Conservation (phyloP, 164 flowering plant genomes). For the Vitis labrusca region DNA sequence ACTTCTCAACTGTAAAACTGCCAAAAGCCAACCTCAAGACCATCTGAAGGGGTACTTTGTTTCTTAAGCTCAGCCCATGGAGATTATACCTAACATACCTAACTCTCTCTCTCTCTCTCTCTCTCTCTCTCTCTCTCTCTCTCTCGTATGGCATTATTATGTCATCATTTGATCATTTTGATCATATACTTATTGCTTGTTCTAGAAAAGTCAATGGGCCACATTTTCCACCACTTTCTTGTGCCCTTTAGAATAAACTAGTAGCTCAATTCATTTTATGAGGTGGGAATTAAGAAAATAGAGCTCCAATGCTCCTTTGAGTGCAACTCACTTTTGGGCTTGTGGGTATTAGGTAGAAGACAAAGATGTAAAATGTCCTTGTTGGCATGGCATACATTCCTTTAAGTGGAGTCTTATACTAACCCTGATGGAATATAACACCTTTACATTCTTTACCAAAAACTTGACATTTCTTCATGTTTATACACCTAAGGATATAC, state of each 20-base stretch:
- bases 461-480: background rate
- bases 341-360: conserved; percentile 39
- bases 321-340: conserved; percentile 29
- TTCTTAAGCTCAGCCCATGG: conserved; percentile 20
- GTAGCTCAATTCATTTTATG: too few species aligned
- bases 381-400: conserved; percentile 23
- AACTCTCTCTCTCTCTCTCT: background rate
- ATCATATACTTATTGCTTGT: too few species aligned
- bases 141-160: too few species aligned
- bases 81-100: conserved; percentile 26
- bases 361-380: conserved; percentile 24
- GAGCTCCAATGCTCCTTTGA: conserved; percentile 13
- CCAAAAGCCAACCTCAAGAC: conserved; percentile 22
- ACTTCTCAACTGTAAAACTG: conserved; percentile 40
- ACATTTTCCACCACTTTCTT: too few species aligned
- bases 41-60: conserved; percentile 20
- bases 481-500: background rate
- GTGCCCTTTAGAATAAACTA: too few species aligned
- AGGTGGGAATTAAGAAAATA: background rate
- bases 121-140: too few species aligned
- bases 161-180: too few species aligned
- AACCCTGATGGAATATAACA: conserved; percentile 34
- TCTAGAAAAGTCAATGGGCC: too few species aligned
- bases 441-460: conserved; percentile 20
- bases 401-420: conserved; percentile 22